A percentile compares a stretch with the other conserved stretches of the same genome.
Conservation (phyloP, 2,329 filamentous ascomycete genomes). For the Chalara sp. region DNA sequence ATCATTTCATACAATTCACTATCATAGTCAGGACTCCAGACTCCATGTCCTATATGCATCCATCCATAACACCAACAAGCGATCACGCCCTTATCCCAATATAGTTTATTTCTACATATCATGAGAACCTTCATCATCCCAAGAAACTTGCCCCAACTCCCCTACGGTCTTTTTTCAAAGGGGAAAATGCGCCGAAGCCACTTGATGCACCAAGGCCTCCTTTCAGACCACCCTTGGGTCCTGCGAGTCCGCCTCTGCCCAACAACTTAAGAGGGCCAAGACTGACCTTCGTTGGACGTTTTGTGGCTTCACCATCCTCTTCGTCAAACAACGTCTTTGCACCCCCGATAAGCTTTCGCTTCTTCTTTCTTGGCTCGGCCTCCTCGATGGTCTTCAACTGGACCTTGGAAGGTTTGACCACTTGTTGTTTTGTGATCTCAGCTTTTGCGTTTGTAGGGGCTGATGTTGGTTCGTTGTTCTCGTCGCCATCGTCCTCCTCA, state of each 20-base stretch:
- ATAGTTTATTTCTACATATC: neutral
- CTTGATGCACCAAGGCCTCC: conserved; percentile 16
- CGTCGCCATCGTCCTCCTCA: conserved; percentile 29
- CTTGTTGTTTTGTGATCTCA: conserved; percentile 2
- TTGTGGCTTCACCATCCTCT: conserved; percentile 48
- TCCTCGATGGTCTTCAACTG: conserved; percentile 19
- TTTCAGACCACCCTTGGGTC: conserved; percentile 17
- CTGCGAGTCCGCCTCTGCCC: conserved; percentile 23
- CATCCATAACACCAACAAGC: neutral
- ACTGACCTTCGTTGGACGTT: conserved; percentile 29
- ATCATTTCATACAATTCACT: too few species aligned
- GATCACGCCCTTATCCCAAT: neutral
- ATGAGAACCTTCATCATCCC: conserved; percentile 12
- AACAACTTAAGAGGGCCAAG: conserved; percentile 23
- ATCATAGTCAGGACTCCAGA: too few species aligned
- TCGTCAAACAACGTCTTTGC: conserved; percentile 65
- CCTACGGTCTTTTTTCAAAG: conserved; percentile 63
- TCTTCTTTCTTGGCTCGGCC: conserved; percentile 49
- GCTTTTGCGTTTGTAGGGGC: conserved; percentile 7
- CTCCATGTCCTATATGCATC: too few species aligned
- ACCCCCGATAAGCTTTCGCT: conserved; percentile 62
- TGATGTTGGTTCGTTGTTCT: conserved; percentile 24
- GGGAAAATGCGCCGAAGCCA: conserved; percentile 58
- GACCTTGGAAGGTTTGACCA: conserved; percentile 10
- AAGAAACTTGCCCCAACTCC: conserved; percentile 54